Percentiles rank a stretch among this genome's conserved stretches.
Evolutionary conservation across 2,329 filamentous ascomycete genomes (phyloP).

Genomic region (Malbranchea cinnamomea): DNA sequence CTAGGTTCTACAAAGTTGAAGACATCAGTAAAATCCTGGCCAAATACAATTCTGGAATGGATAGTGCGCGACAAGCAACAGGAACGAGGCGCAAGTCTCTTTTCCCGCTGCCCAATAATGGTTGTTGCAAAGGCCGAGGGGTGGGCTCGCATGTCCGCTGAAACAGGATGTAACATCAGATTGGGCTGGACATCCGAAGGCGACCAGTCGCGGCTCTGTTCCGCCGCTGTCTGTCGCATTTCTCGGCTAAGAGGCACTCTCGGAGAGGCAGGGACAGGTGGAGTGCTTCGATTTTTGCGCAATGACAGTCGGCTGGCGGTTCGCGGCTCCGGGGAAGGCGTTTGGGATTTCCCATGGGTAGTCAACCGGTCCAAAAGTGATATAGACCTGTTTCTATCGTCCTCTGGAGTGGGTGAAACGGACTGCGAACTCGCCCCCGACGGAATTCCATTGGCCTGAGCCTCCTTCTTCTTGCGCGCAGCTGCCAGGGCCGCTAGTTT

Average conservation of each 20-base stretch:
- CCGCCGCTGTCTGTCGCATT: too few species aligned
- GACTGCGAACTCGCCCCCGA: slow-evolving; percentile 1
- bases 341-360: slow-evolving; percentile 14
- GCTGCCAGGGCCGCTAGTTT: slow-evolving; percentile 85
- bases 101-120: slow-evolving; percentile 23
- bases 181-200: too few species aligned
- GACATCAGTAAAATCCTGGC: slow-evolving; percentile 26
- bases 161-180: too few species aligned
- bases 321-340: neutral
- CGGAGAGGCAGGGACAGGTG: too few species aligned
- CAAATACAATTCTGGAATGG: slow-evolving; percentile 24
- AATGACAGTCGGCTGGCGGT: slow-evolving; percentile 1
- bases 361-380: slow-evolving; percentile 27
- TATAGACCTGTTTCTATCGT: slow-evolving; percentile 15
- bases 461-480: slow-evolving; percentile 68
- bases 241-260: too few species aligned
- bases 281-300: too few species aligned
- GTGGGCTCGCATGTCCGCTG: slow-evolving; percentile 24
- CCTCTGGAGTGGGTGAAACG: too few species aligned
- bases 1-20: slow-evolving; percentile 67
- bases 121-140: slow-evolving; percentile 38
- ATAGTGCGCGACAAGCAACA: slow-evolving; percentile 17
- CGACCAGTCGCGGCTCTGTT: too few species aligned
- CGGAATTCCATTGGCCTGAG: slow-evolving; percentile 29
- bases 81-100: too few species aligned